phyloP scores from a whole-genome alignment of 306 rosid species.

The Myrica gale region DNA sequence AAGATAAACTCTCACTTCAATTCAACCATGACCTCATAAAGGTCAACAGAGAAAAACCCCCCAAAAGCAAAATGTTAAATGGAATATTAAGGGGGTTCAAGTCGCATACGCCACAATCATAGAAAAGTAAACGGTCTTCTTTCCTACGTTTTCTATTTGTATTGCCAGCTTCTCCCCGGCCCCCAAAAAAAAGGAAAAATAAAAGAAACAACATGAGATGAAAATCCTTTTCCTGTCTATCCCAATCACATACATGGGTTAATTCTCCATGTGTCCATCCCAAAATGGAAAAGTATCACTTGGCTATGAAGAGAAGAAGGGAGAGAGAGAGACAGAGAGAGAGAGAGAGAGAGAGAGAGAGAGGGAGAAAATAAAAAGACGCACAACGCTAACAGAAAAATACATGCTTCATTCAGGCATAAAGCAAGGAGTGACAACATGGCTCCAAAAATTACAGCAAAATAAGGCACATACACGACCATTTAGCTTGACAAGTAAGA shows the following conservation, averaged over 20 bases:
- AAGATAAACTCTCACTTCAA: background rate
- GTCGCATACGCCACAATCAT: background rate
- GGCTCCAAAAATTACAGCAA: slow-evolving; percentile 1
- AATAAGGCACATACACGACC: background rate
- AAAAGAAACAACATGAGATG: background rate
- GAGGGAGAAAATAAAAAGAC: background rate
- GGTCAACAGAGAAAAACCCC: background rate
- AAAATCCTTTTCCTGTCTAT: background rate
- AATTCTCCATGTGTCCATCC: background rate
- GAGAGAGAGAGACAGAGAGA: background rate
- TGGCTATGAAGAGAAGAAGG: background rate
- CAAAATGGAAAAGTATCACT: background rate
- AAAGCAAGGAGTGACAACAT: background rate
- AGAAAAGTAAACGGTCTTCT: background rate
- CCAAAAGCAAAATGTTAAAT: background rate
- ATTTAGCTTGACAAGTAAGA: background rate
- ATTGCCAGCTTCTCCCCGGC: background rate
- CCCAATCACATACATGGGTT: background rate
- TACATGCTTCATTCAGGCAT: background rate
- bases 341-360: background rate
- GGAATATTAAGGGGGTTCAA: background rate
- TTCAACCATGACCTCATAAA: background rate
- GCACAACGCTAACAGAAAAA: background rate
- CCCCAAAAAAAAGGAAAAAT: background rate
- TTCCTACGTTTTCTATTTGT: background rate